Conservation (phyloP, 2,329 filamentous ascomycete genomes). For the Davidsoniella australis region DNA sequence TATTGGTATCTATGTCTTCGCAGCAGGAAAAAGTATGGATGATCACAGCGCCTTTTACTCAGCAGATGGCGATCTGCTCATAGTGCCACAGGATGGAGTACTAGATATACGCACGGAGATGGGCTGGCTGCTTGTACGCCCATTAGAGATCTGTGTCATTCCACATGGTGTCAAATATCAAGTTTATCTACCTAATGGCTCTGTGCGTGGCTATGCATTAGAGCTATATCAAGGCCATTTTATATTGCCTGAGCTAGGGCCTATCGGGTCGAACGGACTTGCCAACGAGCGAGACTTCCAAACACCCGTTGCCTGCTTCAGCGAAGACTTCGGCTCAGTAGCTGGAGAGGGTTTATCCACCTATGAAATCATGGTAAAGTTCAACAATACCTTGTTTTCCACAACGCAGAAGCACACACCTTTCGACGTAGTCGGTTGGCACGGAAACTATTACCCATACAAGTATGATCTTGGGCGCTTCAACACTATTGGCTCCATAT, state of each 20-base stretch:
- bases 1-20: conserved; percentile 59
- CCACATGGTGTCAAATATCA: conserved; percentile 53
- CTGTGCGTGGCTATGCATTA: conserved; percentile 50
- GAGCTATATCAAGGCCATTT: conserved; percentile 55
- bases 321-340: conserved; percentile 32
- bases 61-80: conserved; percentile 58
- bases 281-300: conserved; percentile 58
- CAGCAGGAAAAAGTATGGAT: conserved; percentile 56
- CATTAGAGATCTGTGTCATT: conserved; percentile 56
- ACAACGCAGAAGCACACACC: conserved; percentile 53
- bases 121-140: conserved; percentile 49
- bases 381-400: conserved; percentile 49
- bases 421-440: conserved; percentile 67
- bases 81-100: conserved; percentile 53
- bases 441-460: conserved; percentile 64
- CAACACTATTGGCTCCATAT: conserved; percentile 55
- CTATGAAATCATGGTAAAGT: conserved; percentile 43
- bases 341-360: conserved; percentile 16
- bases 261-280: conserved; percentile 50
- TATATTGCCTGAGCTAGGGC: conserved; percentile 47
- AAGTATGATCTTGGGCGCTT: conserved; percentile 70
- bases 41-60: conserved; percentile 58
- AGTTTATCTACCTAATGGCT: conserved; percentile 40
- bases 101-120: conserved; percentile 59
- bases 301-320: conserved; percentile 46